These are phyloP conservation scores for Salix purpurea DNA, from an alignment of 345 rosid species.

Conservation along the genomic window DNA sequence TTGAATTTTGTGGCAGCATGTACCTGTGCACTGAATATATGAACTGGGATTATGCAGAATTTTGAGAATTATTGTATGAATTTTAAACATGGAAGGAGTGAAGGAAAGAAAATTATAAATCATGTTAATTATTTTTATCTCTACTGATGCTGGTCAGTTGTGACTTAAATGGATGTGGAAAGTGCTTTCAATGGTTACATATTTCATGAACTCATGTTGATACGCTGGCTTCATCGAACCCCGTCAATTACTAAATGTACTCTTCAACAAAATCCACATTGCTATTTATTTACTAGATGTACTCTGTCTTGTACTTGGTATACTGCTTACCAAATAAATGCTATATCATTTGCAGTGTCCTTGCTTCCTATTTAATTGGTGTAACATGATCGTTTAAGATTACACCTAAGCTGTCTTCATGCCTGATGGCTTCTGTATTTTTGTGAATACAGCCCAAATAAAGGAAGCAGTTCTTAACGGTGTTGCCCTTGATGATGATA, in stretches of 20 bases:
- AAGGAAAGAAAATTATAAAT: not conserved
- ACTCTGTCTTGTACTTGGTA: not conserved
- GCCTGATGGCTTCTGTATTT: constrained; percentile 13
- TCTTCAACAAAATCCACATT: not conserved
- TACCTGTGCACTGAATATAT: not conserved
- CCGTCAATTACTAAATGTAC: not conserved
- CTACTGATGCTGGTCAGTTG: not conserved
- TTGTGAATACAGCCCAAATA: constrained; percentile 48
- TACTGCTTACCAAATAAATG: not conserved
- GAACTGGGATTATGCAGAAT: not conserved
- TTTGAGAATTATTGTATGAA: not conserved
- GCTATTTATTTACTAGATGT: not conserved
- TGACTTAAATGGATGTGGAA: not conserved
- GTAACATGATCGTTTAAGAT: not conserved
- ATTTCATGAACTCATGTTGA: not conserved
- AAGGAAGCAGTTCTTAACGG: constrained; percentile 89
- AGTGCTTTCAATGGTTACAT: not conserved
- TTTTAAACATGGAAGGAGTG: not conserved
- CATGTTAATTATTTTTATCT: not conserved
- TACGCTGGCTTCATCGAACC: not conserved
- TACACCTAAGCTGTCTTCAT: constrained; percentile 8
- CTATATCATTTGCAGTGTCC: not conserved
- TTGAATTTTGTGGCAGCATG: not conserved
- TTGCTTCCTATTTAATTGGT: not conserved
- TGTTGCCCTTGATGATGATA: constrained; percentile 81